Base-by-base conservation (phyloP, 2,329 filamentous ascomycete genomes). In the Nannizziopsis barbatae region DNA sequence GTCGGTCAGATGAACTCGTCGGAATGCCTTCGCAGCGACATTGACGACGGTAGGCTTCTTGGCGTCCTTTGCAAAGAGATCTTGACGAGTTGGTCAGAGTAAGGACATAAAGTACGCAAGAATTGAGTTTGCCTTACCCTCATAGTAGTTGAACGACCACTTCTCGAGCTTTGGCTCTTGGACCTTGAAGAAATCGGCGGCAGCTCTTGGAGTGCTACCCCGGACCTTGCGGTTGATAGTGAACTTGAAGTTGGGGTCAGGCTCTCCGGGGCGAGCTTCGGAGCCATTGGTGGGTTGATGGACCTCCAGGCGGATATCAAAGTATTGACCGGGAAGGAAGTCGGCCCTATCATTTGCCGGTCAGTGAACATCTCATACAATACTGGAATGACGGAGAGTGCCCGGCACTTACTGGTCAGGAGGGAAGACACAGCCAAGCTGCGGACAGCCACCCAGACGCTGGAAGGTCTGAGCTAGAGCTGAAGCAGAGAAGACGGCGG, bases 141-240 rank as follows among this genome's bases (percentile, higher is more conserved):
- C 86, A 60, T 77, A 90, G 83, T 84, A 92, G n/a, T 74, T 75
- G 62, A 92, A 92, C 55, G 80, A 76, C 86, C 86, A 93, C 54
- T 73, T 81, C 72, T 93, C 86, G 12, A 92, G 68, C 62, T 78
- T 67, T 15, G 86, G 82, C 62, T 90, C 84, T 2, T 75, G 59
- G 32, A 83, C 60, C n/a, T 73, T 71, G 69, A 92, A 90, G 68
- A 78, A 88, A 36, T 79, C 69, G 12, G 80, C 71, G 36, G 80
- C 78, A 49, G 73, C 68, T 60, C 77, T 67, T 20, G 75, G 62
- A 50, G 68, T 61, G 43, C 66, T 66, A 9, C 47, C 31, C 9
- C 53, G 53, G 38, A 76, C 78, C 48, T 79, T 76, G 67, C 84
- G 87, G 50, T 74, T 70, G 56, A 92, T 82, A 38, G 77, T 82